Base-by-base conservation (phyloP, 108 stramenopile species). In the Nitzschia putrida region DNA sequence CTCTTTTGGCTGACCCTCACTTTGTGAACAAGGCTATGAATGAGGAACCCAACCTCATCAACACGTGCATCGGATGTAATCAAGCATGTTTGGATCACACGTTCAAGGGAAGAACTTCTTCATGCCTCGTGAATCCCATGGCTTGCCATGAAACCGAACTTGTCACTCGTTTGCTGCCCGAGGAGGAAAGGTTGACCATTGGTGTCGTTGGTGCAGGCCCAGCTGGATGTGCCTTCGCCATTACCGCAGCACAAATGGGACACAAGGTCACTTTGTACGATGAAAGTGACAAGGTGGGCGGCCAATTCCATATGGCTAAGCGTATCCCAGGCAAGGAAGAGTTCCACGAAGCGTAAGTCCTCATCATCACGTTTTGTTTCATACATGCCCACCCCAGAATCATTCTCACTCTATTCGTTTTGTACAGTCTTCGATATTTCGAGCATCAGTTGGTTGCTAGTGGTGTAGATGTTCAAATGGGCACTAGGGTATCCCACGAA, bases 31-130 rank as follows among this genome's bases (percentile, higher is more conserved):
- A 99, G 88, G 89, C 94, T 24, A 69, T 80, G 60, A 78, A 92
- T 29, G 83, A 89, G 40, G 53, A 80, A 53, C 87, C 73, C 14
- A 67, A 84, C 20, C 90, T 89, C 26, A 98, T 98, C 71, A 99
- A 99, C 81, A 99, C 98, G 37, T 99, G 98, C 80, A 99, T 99
- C 68, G 98, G 73, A 1, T 99, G 98, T 74, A 99, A 99, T 81
- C 98, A 99, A 76, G 98, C 98, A 7, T 99, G 98, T 80, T 79
- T 99, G 52, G 98, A 99, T 84, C 98, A 99, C 80, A 96, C 91
- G 68, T 99, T 99, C 83, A 80, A 94, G 63, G 94, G 86, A 21
- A 96, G 96, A 76, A 94, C 89, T 26, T 97, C 97, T 14, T 89
- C 88, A 37, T 99, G 98, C 72, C 83, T 99, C 41, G 98, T 99